These are phyloP conservation scores for Escovopsis sp. DNA, from an alignment of 2,329 filamentous ascomycete genomes.

Conservation along the genomic window DNA sequence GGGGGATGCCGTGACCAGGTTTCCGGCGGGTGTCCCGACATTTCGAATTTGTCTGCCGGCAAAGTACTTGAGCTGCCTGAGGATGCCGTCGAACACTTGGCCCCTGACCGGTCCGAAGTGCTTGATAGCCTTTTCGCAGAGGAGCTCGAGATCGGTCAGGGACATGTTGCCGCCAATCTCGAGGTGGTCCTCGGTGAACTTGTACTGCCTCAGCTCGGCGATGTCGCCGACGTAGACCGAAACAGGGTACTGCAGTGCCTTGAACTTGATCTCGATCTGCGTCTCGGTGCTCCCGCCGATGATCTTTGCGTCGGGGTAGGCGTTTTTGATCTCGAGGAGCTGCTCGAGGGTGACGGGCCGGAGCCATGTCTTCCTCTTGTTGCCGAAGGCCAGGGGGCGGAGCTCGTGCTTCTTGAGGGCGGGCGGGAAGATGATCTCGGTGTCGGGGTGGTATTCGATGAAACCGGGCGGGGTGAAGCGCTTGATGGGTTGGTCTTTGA, in stretches of 20 bases:
- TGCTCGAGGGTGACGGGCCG: slow-evolving; percentile 76
- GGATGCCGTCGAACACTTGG: slow-evolving; percentile 79
- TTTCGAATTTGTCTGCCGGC: slow-evolving; percentile 92
- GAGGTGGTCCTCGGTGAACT: slow-evolving; percentile 65
- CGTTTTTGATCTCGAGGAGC: slow-evolving; percentile 79
- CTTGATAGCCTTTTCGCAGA: slow-evolving; percentile 64
- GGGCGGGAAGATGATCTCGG: slow-evolving; percentile 89
- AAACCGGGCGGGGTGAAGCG: slow-evolving; percentile 77
- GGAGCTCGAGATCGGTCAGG: slow-evolving; percentile 76
- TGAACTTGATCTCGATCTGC: slow-evolving; percentile 98
- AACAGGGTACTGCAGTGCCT: slow-evolving; percentile 75
- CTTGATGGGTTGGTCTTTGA: slow-evolving; percentile 41
- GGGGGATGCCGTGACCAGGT: slow-evolving; percentile 83
- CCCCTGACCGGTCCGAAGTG: slow-evolving; percentile 58
- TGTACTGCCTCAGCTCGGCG: slow-evolving; percentile 69
- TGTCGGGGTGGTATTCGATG: slow-evolving; percentile 86
- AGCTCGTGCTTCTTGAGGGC: slow-evolving; percentile 69
- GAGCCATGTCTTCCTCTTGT: slow-evolving; percentile 90
- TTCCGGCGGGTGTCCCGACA: slow-evolving; percentile 92
- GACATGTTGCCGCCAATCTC: slow-evolving; percentile 89
- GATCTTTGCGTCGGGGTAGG: slow-evolving; percentile 75
- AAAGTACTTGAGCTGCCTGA: slow-evolving; percentile 91
- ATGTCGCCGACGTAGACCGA: slow-evolving; percentile 94
- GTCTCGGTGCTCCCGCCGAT: slow-evolving; percentile 95
- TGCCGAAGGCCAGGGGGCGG: slow-evolving; percentile 74